Percentiles rank a stretch among this genome's conserved stretches.
Conservation (phyloP, 805 yeast genomes). For the Suhomyces faveliae region DNA sequence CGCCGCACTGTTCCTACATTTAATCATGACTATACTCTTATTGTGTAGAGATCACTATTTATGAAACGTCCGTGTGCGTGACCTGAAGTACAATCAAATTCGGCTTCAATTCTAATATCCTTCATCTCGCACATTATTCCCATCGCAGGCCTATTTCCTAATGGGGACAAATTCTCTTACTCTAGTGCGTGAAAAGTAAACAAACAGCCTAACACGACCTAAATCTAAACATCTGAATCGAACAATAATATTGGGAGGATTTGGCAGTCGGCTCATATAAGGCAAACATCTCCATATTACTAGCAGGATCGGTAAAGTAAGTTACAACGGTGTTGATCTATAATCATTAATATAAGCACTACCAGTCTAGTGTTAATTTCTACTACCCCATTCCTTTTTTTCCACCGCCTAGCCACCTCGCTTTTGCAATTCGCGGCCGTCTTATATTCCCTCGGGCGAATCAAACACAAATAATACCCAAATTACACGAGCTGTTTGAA, state of each 20-base stretch:
- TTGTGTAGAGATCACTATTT: background rate
- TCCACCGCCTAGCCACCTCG: background rate
- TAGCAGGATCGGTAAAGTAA: background rate
- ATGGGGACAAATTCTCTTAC: slow-evolving; percentile 1
- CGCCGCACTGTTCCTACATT: background rate
- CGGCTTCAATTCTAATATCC: background rate
- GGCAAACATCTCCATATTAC: slow-evolving; percentile 1
- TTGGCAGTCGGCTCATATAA: background rate
- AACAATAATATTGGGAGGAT: background rate
- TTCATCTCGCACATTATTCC: background rate
- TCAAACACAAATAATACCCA: background rate
- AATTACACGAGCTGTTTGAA: background rate
- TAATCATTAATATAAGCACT: background rate
- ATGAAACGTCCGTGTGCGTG: slow-evolving; percentile 1
- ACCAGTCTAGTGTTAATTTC: background rate
- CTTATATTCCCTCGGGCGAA: background rate
- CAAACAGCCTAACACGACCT: slow-evolving; percentile 7
- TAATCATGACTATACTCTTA: background rate
- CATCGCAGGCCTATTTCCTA: slow-evolving; percentile 1
- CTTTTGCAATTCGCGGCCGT: background rate
- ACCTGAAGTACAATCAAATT: background rate
- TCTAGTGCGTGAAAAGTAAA: background rate
- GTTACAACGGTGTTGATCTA: background rate
- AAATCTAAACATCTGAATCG: slow-evolving; percentile 3
- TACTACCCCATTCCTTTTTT: background rate